A percentile compares a stretch with the other conserved stretches of the same genome.
Evolutionary conservation across 257 asterid species (phyloP).

Genomic region (Capsicum rhomboideum): DNA sequence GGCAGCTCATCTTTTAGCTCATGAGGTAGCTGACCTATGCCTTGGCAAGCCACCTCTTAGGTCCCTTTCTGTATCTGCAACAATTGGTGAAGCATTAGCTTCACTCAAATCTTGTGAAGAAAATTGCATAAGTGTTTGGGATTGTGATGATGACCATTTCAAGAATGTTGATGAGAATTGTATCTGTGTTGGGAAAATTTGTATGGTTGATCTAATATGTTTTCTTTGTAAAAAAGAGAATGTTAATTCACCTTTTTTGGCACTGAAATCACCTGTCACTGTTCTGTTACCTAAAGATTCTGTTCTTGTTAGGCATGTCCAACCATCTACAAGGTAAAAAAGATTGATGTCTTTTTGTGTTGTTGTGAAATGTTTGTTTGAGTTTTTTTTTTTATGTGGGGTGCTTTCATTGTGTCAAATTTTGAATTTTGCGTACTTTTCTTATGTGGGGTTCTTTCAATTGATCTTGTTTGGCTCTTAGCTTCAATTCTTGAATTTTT

Average conservation of each 20-base stretch:
- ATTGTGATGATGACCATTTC: conserved; percentile 41
- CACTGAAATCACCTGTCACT: conserved; percentile 58
- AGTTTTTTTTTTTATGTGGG: neutral
- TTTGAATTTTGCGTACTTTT: too few relatives aligned
- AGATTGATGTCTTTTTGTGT: neutral
- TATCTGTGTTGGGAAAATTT: conserved; percentile 60
- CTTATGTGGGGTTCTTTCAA: too few relatives aligned
- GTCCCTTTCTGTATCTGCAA: conserved; percentile 51
- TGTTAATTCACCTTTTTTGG: conserved; percentile 39
- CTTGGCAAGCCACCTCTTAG: conserved; percentile 85
- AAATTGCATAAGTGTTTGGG: conserved; percentile 59
- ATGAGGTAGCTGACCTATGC: conserved; percentile 87
- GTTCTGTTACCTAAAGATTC: conserved; percentile 34
- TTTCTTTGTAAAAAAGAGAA: conserved; percentile 54
- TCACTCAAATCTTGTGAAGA: conserved; percentile 47
- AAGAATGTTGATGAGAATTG: conserved; percentile 15
- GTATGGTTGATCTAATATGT: conserved; percentile 74
- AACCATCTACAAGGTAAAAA: conserved; percentile 56
- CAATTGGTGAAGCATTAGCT: conserved; percentile 54
- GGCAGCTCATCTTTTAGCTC: conserved; percentile 52
- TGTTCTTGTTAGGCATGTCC: conserved; percentile 48
- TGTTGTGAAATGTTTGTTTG: neutral
- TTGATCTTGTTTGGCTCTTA: neutral
- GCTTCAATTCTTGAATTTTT: neutral
- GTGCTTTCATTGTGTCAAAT: too few relatives aligned